Conservation (phyloP, 2,329 filamentous ascomycete species). For the Cytospora mali region DNA sequence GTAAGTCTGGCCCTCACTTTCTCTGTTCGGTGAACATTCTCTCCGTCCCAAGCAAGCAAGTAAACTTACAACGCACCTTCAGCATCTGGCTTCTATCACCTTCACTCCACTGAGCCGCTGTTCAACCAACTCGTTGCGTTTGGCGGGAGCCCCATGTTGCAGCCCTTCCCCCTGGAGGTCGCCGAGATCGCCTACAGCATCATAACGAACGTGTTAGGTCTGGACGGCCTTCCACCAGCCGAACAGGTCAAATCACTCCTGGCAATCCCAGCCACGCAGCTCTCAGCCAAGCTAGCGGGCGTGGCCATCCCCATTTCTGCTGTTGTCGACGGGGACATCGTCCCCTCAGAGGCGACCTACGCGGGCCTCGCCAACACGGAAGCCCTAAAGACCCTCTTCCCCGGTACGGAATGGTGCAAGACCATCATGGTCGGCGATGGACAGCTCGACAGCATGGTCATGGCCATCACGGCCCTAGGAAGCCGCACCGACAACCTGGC, state of each 20-base stretch:
- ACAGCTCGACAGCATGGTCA: conserved; percentile 25
- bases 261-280: conserved; percentile 18
- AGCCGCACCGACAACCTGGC: conserved; percentile 21
- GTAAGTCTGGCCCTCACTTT: conserved; percentile 34
- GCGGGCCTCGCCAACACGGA: conserved; percentile 16
- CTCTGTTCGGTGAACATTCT: not conserved
- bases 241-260: conserved; percentile 37
- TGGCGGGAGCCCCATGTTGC: conserved; percentile 22
- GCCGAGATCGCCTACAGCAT: conserved; percentile 20
- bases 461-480: conserved; percentile 10
- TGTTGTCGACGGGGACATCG: conserved; percentile 25
- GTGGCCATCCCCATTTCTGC: conserved; percentile 21
- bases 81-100: conserved; percentile 25
- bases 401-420: conserved; percentile 20
- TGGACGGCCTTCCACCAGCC: conserved; percentile 55
- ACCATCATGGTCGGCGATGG: conserved; percentile 23
- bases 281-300: conserved; percentile 18
- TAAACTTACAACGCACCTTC: not conserved
- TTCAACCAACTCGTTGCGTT: conserved; percentile 22
- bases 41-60: not conserved
- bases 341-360: conserved; percentile 19
- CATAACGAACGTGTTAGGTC: conserved; percentile 54
- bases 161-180: conserved; percentile 11
- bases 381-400: conserved; percentile 13
- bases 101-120: conserved; percentile 23